Evolutionary conservation across 179 eudicot genomes (phyloP), one percentile per base, ranked within the genome.

Genomic region (Nepenthes alata): DNA sequence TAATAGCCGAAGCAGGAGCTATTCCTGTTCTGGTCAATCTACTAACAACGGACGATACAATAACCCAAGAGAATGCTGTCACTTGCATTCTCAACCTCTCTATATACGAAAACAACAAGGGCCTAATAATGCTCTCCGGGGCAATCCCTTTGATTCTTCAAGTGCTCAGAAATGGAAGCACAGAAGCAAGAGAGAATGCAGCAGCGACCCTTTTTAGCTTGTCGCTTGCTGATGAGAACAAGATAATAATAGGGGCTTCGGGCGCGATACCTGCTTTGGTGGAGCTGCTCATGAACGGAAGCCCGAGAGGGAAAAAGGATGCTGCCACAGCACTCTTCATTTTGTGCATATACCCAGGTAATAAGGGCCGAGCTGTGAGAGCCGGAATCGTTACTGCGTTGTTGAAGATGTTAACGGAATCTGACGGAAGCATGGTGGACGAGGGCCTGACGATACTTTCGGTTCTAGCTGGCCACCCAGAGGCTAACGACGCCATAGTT

Each of bases 181-280:
- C 57, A 62, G 69, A 65, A 57, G 69, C 62, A 6, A 47, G 69
- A 49, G 69, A 65, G 36, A 65, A 65, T 56, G 62, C 69, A 57
- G 69, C 69, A 9, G 69, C 69, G 9, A 65, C 69, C 55, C 62
- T 65, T 57, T 65, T 65, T 65, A 65, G 69, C 56, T 39, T 65
- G 61, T 65, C 69, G 55, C 69, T 65, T 47, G 69, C 69, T 11
- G 69, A 57, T 57, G 69, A 65, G 56, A 65, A 65, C 62, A 65
- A 65, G 62, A 65, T 65, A 35, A 65, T 65, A 65, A 65, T 65
- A 3, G 69, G 69, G 37, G 69, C 69, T 0, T 65, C 69, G 4
- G 69, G 62, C 9, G 69, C 69, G 11, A 65, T 65, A 9, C 48
- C 69, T 4, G 69, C 69, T 7, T 15, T 65, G 15, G 69, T 65